Base-by-base conservation (phyloP, 1,139 yeast species). In the Protomyces arabidopsidicola region DNA sequence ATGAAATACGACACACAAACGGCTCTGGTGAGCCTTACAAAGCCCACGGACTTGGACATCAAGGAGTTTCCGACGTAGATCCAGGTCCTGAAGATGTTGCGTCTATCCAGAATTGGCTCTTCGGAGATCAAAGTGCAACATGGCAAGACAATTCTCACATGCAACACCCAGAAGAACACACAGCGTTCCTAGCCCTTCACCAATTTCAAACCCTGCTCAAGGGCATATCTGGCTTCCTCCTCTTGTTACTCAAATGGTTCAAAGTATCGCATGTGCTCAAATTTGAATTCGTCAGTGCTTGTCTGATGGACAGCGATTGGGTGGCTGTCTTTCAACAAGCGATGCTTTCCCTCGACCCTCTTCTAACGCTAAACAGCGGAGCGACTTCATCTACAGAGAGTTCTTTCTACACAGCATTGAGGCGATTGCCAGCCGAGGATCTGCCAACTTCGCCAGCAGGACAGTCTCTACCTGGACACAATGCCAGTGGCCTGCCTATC, bases 211-310 rank as follows among this genome's bases (percentile, higher is more conserved):
- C 84, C 1, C 78, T 86, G 0, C 72, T 87, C 63, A 88, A 87
- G 69, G 83, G 87, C 1, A 79, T 87, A 2, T 78, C 87, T 0
- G 81, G 83, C 1, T 80, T 84, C 0, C 65, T 90, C 0, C 70
- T 77, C 5, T 70, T 82, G 20, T 72, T 93, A 35, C 73, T 86
- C 39, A 81, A 81, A 69, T 93, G 98, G 97, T 86, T 90, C 72
- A 88, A 87, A 71, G 75, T 81, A 12, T 86, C 84, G 60, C 96
- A 93, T 73, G 77, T 90, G 1, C 74, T 90, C 69, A 91, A 91
- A 73, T 85, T 81, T 72, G 95, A 90, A 72, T 88, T 86, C 71
- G 76, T 93, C 14, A 75, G 87, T 1, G 82, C 90, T 0, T 72
- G 93, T 31, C 72, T 93, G 45, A 88, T 87, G 73, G 98, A 95